Percentiles rank a stretch among this genome's conserved stretches.
These are phyloP conservation scores for Scenedesmus sp. DNA, from an alignment of 163 green algal species.

Conservation along the genomic window DNA sequence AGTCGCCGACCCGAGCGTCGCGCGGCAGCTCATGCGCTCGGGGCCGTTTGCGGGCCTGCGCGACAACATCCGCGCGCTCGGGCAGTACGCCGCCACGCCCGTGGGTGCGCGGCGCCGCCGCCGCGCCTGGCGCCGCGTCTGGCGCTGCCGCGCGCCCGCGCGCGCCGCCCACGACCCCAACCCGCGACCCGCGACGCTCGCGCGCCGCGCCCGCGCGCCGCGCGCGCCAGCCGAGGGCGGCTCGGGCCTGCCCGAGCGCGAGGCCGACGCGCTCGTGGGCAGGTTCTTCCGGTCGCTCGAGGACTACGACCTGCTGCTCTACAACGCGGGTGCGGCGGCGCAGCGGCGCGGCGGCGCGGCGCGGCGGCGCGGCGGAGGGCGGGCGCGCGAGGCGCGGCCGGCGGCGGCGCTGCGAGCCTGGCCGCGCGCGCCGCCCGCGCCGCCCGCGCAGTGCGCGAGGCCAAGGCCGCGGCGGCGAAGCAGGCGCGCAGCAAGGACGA, in stretches of 20 bases:
- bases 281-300: conserved; percentile 52
- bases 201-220: too few relatives aligned
- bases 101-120: too few relatives aligned
- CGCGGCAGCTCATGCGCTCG: conserved; percentile 47
- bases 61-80: conserved; percentile 56
- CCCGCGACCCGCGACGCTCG: too few relatives aligned
- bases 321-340: conserved; percentile 24
- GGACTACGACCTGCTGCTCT: conserved; percentile 54
- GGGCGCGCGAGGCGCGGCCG: too few relatives aligned
- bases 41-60: conserved; percentile 52
- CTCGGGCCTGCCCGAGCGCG: conserved; percentile 12
- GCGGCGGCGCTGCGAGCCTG: not conserved
- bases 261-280: conserved; percentile 20
- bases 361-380: not conserved
- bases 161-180: too few relatives aligned
- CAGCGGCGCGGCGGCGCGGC: conserved; percentile 13
- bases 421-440: too few relatives aligned
- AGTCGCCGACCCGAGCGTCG: conserved; percentile 22
- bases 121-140: too few relatives aligned
- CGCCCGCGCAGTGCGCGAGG: too few relatives aligned
- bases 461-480: too few relatives aligned
- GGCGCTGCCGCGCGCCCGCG: too few relatives aligned
- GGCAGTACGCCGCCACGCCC: conserved; percentile 40
- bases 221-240: conserved; percentile 5
- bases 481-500: too few relatives aligned